Conservation (phyloP, 2,329 filamentous ascomycete genomes). For the Aaosphaeria pasadenensis region DNA sequence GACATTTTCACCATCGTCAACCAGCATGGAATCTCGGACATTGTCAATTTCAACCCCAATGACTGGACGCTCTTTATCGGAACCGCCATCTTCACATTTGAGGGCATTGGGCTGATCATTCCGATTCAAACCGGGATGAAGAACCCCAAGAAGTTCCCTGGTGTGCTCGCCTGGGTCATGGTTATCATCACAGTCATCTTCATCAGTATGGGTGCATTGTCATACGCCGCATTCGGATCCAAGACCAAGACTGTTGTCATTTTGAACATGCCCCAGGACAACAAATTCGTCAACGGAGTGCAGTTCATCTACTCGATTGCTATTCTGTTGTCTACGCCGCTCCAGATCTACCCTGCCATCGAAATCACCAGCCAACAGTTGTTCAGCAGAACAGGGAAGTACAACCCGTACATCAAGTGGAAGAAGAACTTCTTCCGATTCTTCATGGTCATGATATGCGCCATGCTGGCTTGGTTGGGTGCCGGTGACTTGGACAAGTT, state of each 20-base stretch:
- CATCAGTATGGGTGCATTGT: constrained; percentile 84
- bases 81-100: constrained; percentile 98
- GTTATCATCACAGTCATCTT: constrained; percentile 91
- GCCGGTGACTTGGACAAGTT: constrained; percentile 96
- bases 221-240: constrained; percentile 93
- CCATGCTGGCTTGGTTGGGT: constrained; percentile 84
- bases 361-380: constrained; percentile 93
- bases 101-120: constrained; percentile 95
- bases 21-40: constrained; percentile 74
- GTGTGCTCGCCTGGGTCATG: constrained; percentile 88
- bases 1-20: constrained; percentile 79
- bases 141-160: constrained; percentile 83
- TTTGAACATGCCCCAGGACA: constrained; percentile 92
- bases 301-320: constrained; percentile 97
- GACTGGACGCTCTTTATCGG: constrained; percentile 98
- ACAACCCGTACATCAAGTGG: constrained; percentile 99
- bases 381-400: constrained; percentile 92
- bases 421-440: constrained; percentile 98
- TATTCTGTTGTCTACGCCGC: constrained; percentile 90
- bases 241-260: constrained; percentile 95
- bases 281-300: constrained; percentile 90
- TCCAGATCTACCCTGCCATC: constrained; percentile 97
- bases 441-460: constrained; percentile 83
- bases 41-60: constrained; percentile 82
- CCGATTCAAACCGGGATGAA: constrained; percentile 98